Evolutionary conservation across 225 moss, liverwort and hornwort species (phyloP).

Genomic region (Marchantia polymorpha): DNA sequence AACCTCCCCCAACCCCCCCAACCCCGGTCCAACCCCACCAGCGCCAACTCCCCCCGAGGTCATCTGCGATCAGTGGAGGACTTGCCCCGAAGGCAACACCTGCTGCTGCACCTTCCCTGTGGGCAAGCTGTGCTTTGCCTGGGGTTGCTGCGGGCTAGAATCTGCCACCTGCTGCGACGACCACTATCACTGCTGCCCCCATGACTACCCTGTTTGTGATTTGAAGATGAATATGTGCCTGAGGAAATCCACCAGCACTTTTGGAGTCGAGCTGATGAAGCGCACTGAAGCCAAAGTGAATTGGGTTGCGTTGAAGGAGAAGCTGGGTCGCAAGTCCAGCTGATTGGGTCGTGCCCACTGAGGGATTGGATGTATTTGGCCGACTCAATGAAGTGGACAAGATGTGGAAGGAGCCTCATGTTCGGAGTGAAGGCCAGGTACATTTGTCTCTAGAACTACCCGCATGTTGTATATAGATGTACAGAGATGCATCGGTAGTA

Average conservation of each 20-base stretch:
- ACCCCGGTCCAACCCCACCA: constrained; percentile 86
- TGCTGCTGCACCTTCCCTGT: constrained; percentile 89
- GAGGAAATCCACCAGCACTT: constrained; percentile 44
- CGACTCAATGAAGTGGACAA: background rate
- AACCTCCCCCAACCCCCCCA: constrained; percentile 69
- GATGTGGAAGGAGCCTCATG: background rate
- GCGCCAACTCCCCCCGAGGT: constrained; percentile 71
- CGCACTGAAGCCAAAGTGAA: constrained; percentile 55
- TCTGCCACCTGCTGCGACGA: constrained; percentile 94
- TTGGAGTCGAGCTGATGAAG: constrained; percentile 65
- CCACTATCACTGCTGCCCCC: constrained; percentile 86
- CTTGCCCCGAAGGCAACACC: constrained; percentile 71
- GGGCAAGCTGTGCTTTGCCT: constrained; percentile 67
- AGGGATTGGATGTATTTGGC: too few relatives aligned
- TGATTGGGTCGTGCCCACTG: background rate
- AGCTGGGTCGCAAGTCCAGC: constrained; percentile 25
- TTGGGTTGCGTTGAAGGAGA: constrained; percentile 54
- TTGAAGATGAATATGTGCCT: constrained; percentile 60
- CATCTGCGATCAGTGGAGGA: constrained; percentile 82
- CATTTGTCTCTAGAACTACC: background rate
- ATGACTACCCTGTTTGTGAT: constrained; percentile 60
- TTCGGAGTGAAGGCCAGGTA: background rate
- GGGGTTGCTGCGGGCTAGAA: constrained; percentile 82
- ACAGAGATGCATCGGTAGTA: constrained; percentile 7
- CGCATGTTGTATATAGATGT: constrained; percentile 20